phyloP scores from a whole-genome alignment of 768 basidiomycete genomes.

The Auricularia cornea region DNA sequence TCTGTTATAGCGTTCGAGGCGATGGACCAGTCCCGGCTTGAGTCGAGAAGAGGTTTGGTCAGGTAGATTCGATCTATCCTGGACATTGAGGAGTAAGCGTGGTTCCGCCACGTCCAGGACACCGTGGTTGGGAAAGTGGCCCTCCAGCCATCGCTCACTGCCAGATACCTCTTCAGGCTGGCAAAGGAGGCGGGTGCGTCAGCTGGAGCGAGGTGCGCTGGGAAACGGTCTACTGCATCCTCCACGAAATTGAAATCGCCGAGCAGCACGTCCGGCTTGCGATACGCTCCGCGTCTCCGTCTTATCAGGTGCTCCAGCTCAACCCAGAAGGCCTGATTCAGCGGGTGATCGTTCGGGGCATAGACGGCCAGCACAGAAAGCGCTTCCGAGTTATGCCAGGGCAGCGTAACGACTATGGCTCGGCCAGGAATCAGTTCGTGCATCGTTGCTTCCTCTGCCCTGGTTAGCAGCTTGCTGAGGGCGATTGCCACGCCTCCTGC shows the following conservation, averaged over 20 bases:
- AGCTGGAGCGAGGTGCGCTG: neutral
- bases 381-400: neutral
- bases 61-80: neutral
- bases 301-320: too few relatives aligned
- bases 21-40: neutral
- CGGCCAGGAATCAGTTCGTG: neutral
- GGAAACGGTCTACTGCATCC: slow-evolving; percentile 12
- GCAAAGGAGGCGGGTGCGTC: neutral
- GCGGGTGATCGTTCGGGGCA: neutral
- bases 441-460: too few relatives aligned
- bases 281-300: neutral
- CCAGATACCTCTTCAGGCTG: neutral
- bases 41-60: neutral
- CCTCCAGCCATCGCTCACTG: neutral
- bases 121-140: neutral
- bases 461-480: too few relatives aligned
- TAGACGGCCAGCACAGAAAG: neutral
- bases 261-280: slow-evolving; percentile 9
- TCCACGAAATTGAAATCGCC: slow-evolving; percentile 16
- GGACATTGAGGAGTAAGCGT: neutral
- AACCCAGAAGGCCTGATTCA: neutral
- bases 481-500: too few relatives aligned
- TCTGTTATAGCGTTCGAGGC: neutral
- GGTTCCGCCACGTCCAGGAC: neutral
- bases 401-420: neutral